Evolutionary conservation across 1,284 basidiomycete genomes (phyloP).

Genomic region (Melanopsichium pennsylvanicum): DNA sequence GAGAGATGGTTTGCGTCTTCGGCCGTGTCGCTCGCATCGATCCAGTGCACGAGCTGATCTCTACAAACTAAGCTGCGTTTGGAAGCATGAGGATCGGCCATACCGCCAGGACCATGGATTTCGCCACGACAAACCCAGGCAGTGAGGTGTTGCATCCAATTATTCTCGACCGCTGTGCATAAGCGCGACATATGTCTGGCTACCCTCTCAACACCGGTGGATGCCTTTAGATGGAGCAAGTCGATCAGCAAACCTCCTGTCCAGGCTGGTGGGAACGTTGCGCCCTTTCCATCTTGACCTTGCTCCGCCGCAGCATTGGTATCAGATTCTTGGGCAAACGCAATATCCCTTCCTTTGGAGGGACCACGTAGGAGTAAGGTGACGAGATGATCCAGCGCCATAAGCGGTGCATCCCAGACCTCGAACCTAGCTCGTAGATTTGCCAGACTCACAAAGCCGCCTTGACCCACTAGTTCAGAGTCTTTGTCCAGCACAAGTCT

Average conservation of each 20-base stretch:
- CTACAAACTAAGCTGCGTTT: constrained; percentile 18
- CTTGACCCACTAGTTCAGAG: constrained; percentile 27
- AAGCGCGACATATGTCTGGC: constrained; percentile 33
- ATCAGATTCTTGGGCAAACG: constrained; percentile 18
- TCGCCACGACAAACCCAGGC: constrained; percentile 50
- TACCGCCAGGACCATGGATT: constrained; percentile 31
- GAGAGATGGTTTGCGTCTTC: constrained; percentile 14
- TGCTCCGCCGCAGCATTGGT: background rate
- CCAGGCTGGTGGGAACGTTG: constrained; percentile 32
- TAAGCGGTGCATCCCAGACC: constrained; percentile 42
- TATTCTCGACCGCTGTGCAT: constrained; percentile 40
- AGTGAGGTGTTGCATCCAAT: constrained; percentile 44
- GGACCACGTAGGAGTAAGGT: constrained; percentile 28
- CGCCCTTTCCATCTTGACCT: background rate
- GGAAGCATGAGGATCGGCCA: constrained; percentile 28
- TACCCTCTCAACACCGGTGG: constrained; percentile 38
- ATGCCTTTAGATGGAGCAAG: constrained; percentile 34
- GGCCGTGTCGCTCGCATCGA: constrained; percentile 23
- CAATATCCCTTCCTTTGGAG: constrained; percentile 7
- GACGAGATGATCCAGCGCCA: constrained; percentile 40
- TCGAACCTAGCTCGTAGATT: constrained; percentile 43
- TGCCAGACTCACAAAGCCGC: constrained; percentile 44
- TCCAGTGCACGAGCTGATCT: constrained; percentile 41
- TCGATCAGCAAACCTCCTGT: constrained; percentile 51
- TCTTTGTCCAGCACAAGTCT: constrained; percentile 29